phyloP scores from a whole-genome alignment of 345 rosid species.

The Sisymbrium irio region DNA sequence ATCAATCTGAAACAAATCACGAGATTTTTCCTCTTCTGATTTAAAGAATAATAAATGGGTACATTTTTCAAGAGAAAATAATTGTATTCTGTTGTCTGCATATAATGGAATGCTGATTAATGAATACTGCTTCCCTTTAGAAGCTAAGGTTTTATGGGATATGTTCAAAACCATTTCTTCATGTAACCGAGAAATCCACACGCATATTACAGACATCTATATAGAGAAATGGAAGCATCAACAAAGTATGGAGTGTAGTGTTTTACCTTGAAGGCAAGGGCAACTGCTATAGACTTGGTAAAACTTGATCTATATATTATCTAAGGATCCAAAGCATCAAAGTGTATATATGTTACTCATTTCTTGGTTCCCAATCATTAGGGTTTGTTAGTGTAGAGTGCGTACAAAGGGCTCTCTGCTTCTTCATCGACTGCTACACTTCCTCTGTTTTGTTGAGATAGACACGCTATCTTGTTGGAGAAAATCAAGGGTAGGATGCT shows the following conservation, averaged over 20 bases:
- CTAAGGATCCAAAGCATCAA: background rate
- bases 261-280: slow-evolving; percentile 3
- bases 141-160: background rate
- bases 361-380: background rate
- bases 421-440: background rate
- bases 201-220: background rate
- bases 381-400: background rate
- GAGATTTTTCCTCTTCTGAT: background rate
- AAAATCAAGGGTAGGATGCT: background rate
- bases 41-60: slow-evolving; percentile 2
- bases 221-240: background rate
- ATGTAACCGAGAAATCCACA: background rate
- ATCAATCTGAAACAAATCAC: background rate
- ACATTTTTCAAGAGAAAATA: background rate
- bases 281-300: background rate
- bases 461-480: background rate
- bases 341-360: background rate
- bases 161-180: background rate
- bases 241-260: background rate
- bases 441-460: background rate
- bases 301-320: background rate
- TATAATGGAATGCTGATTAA: background rate
- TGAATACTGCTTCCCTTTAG: background rate
- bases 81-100: background rate
- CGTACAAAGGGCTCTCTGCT: background rate